Conservation (phyloP, 331 rosid species). For the Acacia pycnantha region DNA sequence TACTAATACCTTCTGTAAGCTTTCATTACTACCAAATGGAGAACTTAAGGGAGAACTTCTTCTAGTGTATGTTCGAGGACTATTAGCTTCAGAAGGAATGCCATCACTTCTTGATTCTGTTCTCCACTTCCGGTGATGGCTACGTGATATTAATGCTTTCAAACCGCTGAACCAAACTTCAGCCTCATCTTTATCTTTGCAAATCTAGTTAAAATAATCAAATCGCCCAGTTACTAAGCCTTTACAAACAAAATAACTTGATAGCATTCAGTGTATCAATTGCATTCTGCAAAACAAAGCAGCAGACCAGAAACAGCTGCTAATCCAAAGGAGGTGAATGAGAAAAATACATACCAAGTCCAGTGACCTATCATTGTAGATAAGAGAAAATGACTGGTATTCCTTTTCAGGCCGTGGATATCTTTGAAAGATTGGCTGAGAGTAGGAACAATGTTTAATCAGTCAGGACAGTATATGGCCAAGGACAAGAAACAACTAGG, state of each 20-base stretch:
- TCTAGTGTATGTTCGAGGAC: constrained; percentile 95
- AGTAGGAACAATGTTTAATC: constrained; percentile 29
- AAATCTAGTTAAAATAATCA: constrained; percentile 66
- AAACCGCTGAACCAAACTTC: constrained; percentile 99
- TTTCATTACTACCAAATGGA: constrained; percentile 94
- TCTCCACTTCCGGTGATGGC: constrained; percentile 92
- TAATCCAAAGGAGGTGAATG: constrained; percentile 18
- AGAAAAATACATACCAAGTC: constrained; percentile 69
- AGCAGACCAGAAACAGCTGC: constrained; percentile 19
- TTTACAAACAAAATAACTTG: constrained; percentile 15
- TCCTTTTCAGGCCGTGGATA: constrained; percentile 99
- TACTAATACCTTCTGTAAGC: constrained; percentile 79
- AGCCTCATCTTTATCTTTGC: constrained; percentile 99
- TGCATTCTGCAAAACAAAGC: constrained; percentile 16
- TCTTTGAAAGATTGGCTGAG: constrained; percentile 98
- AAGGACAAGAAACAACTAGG: constrained; percentile 26
- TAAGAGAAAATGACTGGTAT: constrained; percentile 95
- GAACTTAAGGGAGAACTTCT: constrained; percentile 95
- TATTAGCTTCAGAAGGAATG: constrained; percentile 89
- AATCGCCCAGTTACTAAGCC: constrained; percentile 30
- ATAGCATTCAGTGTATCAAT: constrained; percentile 19
- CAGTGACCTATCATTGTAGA: constrained; percentile 91
- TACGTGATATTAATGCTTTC: constrained; percentile 88
- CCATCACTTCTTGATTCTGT: constrained; percentile 99
- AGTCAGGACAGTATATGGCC: constrained; percentile 37